These are phyloP conservation scores for Hyaloscypha hepaticicola DNA, from an alignment of 495 filamentous ascomycete species.

Conservation along the genomic window DNA sequence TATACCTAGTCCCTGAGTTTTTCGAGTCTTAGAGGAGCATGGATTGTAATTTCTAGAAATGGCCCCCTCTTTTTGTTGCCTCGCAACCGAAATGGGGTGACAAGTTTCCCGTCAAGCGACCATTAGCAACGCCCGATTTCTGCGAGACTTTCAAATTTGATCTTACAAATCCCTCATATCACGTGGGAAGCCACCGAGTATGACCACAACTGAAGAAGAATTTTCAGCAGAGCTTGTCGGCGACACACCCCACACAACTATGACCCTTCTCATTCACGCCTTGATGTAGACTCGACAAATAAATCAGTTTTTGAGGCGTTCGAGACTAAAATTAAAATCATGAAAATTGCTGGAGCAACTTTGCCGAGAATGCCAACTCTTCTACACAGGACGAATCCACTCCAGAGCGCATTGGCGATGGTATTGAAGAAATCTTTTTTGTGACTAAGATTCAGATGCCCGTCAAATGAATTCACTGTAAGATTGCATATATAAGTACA, in stretches of 20 bases:
- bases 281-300: constrained; percentile 26
- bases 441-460: too few relatives aligned
- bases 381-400: constrained; percentile 20
- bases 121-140: background rate
- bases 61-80: constrained; percentile 1
- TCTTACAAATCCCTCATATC: background rate
- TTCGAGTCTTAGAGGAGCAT: constrained; percentile 35
- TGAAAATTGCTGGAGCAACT: constrained; percentile 40
- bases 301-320: constrained; percentile 37
- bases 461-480: too few relatives aligned
- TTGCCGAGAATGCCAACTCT: constrained; percentile 40
- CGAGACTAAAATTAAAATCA: constrained; percentile 33
- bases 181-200: background rate
- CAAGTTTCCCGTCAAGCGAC: background rate
- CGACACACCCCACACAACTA: background rate
- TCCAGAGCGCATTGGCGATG: too few relatives aligned
- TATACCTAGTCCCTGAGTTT: constrained; percentile 43
- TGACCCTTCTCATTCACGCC: background rate
- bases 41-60: constrained; percentile 46
- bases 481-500: too few relatives aligned
- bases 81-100: background rate
- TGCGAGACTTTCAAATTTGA: background rate
- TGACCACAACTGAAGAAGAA: background rate
- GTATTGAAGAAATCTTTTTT: too few relatives aligned
- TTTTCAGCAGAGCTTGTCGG: background rate